Conservation (phyloP, 306 rosid genomes). For the Sicyos edulis region DNA sequence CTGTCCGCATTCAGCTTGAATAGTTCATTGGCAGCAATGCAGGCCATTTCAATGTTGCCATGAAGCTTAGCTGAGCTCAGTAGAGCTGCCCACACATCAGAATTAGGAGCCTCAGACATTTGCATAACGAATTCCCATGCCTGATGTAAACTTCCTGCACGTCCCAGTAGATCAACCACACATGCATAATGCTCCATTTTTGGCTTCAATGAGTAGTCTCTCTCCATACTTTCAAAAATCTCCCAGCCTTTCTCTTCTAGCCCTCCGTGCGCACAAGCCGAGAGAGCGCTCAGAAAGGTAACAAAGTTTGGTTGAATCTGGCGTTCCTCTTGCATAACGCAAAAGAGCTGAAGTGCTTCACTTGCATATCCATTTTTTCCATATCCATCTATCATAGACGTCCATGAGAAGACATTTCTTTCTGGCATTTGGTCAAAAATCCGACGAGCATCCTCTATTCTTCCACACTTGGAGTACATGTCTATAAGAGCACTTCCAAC, state of each 20-base stretch:
- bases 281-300: constrained; percentile 72
- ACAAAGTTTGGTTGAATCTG: constrained; percentile 53
- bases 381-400: constrained; percentile 91
- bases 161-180: constrained; percentile 82
- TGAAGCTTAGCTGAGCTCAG: constrained; percentile 79
- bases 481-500: constrained; percentile 80
- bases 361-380: constrained; percentile 72
- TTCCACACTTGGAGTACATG: constrained; percentile 83
- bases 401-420: constrained; percentile 86
- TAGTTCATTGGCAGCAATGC: constrained; percentile 57
- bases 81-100: constrained; percentile 86
- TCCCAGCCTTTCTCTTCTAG: constrained; percentile 59
- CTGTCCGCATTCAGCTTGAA: constrained; percentile 49
- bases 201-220: constrained; percentile 52
- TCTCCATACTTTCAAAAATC: constrained; percentile 64
- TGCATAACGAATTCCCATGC: constrained; percentile 67
- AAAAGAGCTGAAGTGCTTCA: constrained; percentile 66
- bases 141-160: constrained; percentile 57
- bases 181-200: constrained; percentile 90
- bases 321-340: constrained; percentile 39
- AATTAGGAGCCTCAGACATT: constrained; percentile 70
- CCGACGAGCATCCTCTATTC: constrained; percentile 41
- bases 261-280: constrained; percentile 89
- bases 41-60: constrained; percentile 67
- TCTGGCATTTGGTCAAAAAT: constrained; percentile 60